Base-by-base conservation (phyloP, 2,329 filamentous ascomycete genomes). In the Stachybotrys chlorohalonatus region DNA sequence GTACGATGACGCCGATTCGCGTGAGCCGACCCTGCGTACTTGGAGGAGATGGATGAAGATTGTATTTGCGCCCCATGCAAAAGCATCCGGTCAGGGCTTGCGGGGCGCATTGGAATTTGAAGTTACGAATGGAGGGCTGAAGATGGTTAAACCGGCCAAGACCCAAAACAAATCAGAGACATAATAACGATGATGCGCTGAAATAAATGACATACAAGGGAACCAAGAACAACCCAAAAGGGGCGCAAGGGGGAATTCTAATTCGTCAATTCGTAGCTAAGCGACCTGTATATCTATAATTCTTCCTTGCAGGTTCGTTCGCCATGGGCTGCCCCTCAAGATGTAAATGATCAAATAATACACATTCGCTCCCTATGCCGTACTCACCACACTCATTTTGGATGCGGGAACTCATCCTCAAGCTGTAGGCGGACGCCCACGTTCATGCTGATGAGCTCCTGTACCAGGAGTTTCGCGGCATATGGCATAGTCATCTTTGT, bases 361-460 rank as follows among this genome's bases (percentile, higher is more conserved):
- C 50, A 51, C 49, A 56, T 58, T 50, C 54, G 53, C 55, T 61
- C 54, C 56, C 54, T 55, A 51, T 49, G 36, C 47, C 16, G 42
- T 55, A 51, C 24, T 48, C 49, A 51, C 36, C n/a, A 24, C 51
- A 55, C 31, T 63, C 63, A 73, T 56, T 68, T 71, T 30, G 81
- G 81, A 62, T 84, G 81, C 15, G 91, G 91, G 70, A 99, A 99
- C 73, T 97, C 90, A 68, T 99, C 94, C 64, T 90, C 90, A 60
- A 99, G 74, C 75, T 93, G 89, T 73, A 99, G 76, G 55, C 89
- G 81, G 56, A 95, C 93, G 58, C 92, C 89, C n/a, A 99, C 90
- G 70, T 99, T 99, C 94, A 99, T 99, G 70, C 90, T 95, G 66
- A 95, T 86, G 65, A 99, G 73, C 74, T 99, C 94, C 75, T 99